Evolutionary conservation across 1,284 basidiomycete genomes (phyloP), one percentile per base, ranked within the genome.

Genomic region (Fomes fomentarius): DNA sequence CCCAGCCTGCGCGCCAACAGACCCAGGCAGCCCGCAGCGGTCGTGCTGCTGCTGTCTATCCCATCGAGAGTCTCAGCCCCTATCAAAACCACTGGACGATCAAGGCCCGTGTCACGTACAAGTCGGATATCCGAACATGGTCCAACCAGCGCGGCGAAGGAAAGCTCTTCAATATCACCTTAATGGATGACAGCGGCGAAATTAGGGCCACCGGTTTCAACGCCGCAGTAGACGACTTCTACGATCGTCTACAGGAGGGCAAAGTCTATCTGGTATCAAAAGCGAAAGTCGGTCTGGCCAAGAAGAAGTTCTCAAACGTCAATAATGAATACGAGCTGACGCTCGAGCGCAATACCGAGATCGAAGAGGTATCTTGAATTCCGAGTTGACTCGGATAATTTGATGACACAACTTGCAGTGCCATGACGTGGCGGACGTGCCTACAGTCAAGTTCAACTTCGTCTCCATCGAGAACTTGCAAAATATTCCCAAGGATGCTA

Each of bases 51-150:
- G 85, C 79, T 61, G 80, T 87, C 54, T 92, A 85, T 71, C 96
- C 96, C 3, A 99, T 99, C 64, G 96, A 98, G 68, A 92, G 90
- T 5, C 82, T 99, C 45, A 96, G 91, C 65, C 97, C 96, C 7
- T 99, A 98, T 70, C 94, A 97, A 73, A 98, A 97, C 76, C 96
- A 95, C 69, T 97, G 95, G 96, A 96, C 93, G 3, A 98, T 99
- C 80, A 96, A 95, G 70, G 97, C 94, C 22, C 89, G 94, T 46
- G 94, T 98, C 42, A 93, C 87, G 2, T 85, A 91, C 64, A 98
- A 96, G 74, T 87, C 86, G 0, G 96, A 98, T 0, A 86, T 99
- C 67, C 91, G 85, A 66, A 84, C 86, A 40, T 99, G 91, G 86
- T 91, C 92, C 4, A 99, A 97, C 70, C 78, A 83, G 62, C 83